Conservation (phyloP, 2,329 filamentous ascomycete species). For the Fusarium heterosporum region DNA sequence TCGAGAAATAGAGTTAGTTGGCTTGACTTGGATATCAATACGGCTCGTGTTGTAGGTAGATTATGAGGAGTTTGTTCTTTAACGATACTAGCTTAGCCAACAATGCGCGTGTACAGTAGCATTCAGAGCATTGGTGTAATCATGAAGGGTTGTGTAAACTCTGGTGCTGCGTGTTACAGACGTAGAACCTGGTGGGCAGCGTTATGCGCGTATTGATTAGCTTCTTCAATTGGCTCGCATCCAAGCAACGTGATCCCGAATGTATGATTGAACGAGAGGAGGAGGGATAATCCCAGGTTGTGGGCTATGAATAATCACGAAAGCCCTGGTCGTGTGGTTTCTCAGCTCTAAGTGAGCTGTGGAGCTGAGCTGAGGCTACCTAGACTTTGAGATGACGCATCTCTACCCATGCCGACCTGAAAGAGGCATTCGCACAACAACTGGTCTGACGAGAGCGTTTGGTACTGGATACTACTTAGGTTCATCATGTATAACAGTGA, state of each 20-base stretch:
- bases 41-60: background rate
- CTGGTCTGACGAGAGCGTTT: constrained; percentile 3
- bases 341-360: constrained; percentile 16
- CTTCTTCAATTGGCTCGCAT: constrained; percentile 40
- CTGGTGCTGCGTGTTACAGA: constrained; percentile 8
- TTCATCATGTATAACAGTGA: background rate
- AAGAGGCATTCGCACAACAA: constrained; percentile 36
- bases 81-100: background rate
- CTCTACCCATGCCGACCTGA: constrained; percentile 34
- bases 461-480: constrained; percentile 18
- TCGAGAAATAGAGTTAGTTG: background rate
- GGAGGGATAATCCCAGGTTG: constrained; percentile 47
- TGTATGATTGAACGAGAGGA: constrained; percentile 45
- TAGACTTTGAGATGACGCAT: constrained; percentile 26
- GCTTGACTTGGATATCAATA: background rate
- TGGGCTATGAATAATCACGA: constrained; percentile 30
- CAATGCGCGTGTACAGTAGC: background rate
- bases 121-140: background rate
- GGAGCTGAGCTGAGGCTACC: constrained; percentile 7
- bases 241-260: constrained; percentile 35
- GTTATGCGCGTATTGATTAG: constrained; percentile 29
- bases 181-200: constrained; percentile 35
- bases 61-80: background rate
- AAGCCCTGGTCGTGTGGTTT: constrained; percentile 28
- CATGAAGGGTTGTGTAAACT: background rate